Evolutionary conservation across 1,284 basidiomycete genomes (phyloP).

Genomic region (Lentinula novae-zelandiae): DNA sequence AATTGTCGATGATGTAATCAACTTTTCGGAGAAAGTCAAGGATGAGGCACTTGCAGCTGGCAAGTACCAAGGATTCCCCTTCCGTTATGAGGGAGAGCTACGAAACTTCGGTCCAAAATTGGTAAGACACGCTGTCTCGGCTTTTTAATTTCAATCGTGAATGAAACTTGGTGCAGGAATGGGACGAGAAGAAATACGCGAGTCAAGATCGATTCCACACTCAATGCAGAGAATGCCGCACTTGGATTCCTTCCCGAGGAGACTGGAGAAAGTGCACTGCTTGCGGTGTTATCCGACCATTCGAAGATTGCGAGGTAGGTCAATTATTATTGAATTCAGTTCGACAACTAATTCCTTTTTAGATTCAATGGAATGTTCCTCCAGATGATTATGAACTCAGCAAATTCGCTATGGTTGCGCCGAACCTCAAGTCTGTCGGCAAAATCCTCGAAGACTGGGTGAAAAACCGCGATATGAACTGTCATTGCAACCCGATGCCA

Average conservation of each 20-base stretch:
- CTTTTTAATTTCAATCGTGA: neutral
- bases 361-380: neutral
- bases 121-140: neutral
- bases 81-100: conserved; percentile 3
- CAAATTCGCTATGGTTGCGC: conserved; percentile 2
- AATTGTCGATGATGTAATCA: conserved; percentile 4
- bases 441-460: neutral
- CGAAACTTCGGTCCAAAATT: conserved; percentile 1
- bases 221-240: conserved; percentile 1
- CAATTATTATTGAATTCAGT: neutral
- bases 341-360: neutral
- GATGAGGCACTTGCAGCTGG: conserved; percentile 1
- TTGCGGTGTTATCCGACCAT: neutral
- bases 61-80: conserved; percentile 6
- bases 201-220: conserved; percentile 3
- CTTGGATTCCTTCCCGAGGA: conserved; percentile 1
- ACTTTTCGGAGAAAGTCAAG: conserved; percentile 1
- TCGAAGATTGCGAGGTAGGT: conserved; percentile 1
- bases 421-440: neutral
- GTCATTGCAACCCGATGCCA: conserved; percentile 1
- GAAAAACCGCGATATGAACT: conserved; percentile 1
- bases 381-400: conserved; percentile 3
- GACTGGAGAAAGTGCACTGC: conserved; percentile 1
- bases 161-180: neutral
- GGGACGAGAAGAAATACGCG: neutral